Percentiles rank a stretch among this genome's conserved stretches.
These are phyloP conservation scores for Beauveria rudraprayagi DNA, from an alignment of 2,329 filamentous ascomycete genomes.

Conservation along the genomic window DNA sequence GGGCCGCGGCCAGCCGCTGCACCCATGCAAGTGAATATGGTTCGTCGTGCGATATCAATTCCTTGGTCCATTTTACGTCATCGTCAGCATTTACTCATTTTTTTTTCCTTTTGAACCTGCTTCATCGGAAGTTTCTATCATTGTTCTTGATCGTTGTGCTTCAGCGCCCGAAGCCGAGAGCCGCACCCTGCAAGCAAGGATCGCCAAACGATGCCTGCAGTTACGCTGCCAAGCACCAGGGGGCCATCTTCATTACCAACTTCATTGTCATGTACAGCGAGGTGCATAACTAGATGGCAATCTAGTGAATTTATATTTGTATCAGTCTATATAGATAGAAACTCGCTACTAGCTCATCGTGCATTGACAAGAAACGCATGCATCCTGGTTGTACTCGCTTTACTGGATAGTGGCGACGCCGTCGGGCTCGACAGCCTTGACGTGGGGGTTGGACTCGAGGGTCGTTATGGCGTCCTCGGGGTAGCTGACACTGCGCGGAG, in stretches of 20 bases:
- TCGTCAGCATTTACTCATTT: too few species aligned
- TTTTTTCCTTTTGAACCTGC: neutral
- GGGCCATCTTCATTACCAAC: too few species aligned
- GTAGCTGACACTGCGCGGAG: constrained; percentile 57
- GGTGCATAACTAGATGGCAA: neutral
- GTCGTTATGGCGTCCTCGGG: constrained; percentile 57
- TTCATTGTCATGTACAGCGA: neutral
- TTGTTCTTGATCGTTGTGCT: too few species aligned
- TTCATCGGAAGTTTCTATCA: neutral
- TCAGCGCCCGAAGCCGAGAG: too few species aligned
- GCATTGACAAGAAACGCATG: neutral
- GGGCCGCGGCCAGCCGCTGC: constrained; percentile 8
- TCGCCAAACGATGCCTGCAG: neutral
- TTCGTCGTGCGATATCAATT: too few species aligned
- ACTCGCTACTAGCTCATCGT: neutral
- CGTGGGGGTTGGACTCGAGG: constrained; percentile 59
- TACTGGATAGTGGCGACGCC: constrained; percentile 64
- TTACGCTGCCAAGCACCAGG: neutral
- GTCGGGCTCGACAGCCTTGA: constrained; percentile 71
- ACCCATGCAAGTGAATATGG: neutral
- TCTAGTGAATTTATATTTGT: neutral
- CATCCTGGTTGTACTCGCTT: constrained; percentile 14
- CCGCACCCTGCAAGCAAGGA: too few species aligned
- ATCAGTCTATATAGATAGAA: neutral
- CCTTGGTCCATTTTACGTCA: too few species aligned